Evolutionary conservation across 768 basidiomycete species (phyloP), one percentile per base, ranked within the genome.

Genomic region (Dioszegia aurantiaca): DNA sequence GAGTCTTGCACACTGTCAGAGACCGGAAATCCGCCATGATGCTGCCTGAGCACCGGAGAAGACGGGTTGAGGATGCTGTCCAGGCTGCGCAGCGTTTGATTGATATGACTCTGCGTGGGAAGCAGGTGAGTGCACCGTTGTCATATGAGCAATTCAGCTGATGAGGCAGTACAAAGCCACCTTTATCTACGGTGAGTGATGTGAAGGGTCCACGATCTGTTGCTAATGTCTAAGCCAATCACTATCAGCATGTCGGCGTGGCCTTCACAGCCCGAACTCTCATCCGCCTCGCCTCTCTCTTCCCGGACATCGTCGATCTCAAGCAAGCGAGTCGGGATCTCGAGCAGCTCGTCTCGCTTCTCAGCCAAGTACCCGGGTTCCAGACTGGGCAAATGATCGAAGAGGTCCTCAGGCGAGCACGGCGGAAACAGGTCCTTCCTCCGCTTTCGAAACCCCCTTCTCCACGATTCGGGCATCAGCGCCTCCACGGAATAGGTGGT

Each of bases 301-400:
- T 62, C 16, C 60, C 60, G 6, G 60, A 62, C 19, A 49, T 47
- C 21, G 56, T 58, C 5, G 54, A 62, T 27, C 56, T 62, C 16
- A 19, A 33, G 26, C 60, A 62, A 40, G 56, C 48, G 2, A 49
- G 55, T 24, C 48, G 60, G 39, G 60, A 62, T 23, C 49, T 62
- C 11, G 49, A 62, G 23, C 47, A 62, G 19, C 40, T 62, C 23
- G 56, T 55, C n/a, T 30, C 39, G 10, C 44, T 55, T 6, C 36
- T 62, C 3, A 40, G 42, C 17, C 49, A 62, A 42, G 67, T 65
- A 66, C 68, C 70, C 9, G 68, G 70, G 1, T 69, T 72, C 59
- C 68, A 65, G 53, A 64, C 58, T 39, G 67, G 68, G 2, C 49
- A 60, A 16, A 42, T 65, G 24, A 58, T 72, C 14, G 62, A 58